phyloP scores from a whole-genome alignment of 306 rosid genomes.

The Quercus bicolor region DNA sequence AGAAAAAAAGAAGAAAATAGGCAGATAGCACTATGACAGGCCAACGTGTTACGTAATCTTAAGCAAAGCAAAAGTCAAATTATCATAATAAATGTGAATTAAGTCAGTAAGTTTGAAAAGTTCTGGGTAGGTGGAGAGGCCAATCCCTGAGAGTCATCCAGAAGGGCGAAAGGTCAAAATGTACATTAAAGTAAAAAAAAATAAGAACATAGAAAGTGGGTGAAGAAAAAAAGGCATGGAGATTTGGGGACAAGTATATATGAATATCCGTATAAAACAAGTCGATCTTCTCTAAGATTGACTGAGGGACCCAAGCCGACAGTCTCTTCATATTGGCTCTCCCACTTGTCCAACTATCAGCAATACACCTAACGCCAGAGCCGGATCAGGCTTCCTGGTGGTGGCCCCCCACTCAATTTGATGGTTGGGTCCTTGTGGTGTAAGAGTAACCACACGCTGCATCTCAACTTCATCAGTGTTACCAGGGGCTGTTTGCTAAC shows the following conservation, averaged over 20 bases:
- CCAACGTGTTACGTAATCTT: neutral
- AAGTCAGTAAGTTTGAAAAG: neutral
- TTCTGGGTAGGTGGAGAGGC: neutral
- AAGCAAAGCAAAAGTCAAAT: neutral
- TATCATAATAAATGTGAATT: neutral
- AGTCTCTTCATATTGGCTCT: neutral
- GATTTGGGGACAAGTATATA: neutral
- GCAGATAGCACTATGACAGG: neutral
- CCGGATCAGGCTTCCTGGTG: constrained; percentile 19
- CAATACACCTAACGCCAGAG: constrained; percentile 11
- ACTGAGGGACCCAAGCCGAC: constrained; percentile 7
- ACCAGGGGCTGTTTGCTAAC: neutral
- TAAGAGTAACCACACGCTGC: neutral
- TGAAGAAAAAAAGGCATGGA: neutral
- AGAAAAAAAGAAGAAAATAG: no score
- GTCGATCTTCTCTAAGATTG: neutral
- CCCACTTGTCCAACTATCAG: neutral
- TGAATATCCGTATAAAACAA: neutral
- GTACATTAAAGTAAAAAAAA: neutral
- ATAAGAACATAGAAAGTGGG: no score
- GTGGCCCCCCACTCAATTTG: neutral
- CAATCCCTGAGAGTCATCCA: neutral
- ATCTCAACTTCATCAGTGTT: neutral
- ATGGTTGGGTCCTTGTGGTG: constrained; percentile 4
- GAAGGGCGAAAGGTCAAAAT: neutral